Evolutionary conservation across 768 basidiomycete genomes (phyloP), one percentile per base, ranked within the genome.

Genomic region (Neoboletus brunneissimus): DNA sequence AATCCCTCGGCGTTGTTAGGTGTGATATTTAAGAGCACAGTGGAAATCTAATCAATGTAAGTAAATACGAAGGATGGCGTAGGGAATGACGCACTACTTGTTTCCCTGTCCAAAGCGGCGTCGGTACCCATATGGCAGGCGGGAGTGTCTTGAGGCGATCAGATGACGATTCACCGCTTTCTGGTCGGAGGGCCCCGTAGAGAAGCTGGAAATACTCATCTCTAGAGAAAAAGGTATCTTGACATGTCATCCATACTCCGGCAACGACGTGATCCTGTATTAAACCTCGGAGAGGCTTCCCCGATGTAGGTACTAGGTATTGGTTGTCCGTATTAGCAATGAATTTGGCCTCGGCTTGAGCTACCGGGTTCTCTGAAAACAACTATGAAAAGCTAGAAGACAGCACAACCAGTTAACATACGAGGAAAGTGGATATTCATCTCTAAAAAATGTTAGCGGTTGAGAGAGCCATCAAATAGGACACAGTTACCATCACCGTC

Each of bases 361-460:
- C 94, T 41, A 95, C 85, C 67, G 96, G 89, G 64, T 94, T 96
- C 76, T 99, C 93, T 95, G 50, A 18, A 49, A 42, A 42, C 20
- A 29, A 38, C 55, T 5, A 53, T 45, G n/a, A 54, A 44, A 7
- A n/a, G 13, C 25, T 16, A 51, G 31, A 57, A 47, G 45, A 45
- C 8, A 45, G 10, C 13, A 11, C 5, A 43, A 12, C 23, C 4
- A 37, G 51, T 45, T 38, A 13, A 77, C 91, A 75, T 72, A 92
- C 93, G 96, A 64, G 97, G 95, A 64, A 99, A 99, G 77, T 99
- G 97, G 48, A 99, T 94, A 75, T 99, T 99, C 96, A 99, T 99
- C 72, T 99, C 96, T 93, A 46, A 41, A 56, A 38, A 29, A 25
- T 34, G 55, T 56, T 13, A 69, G 53, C 29, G 16, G 25, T 13